Percentiles rank a stretch among this genome's conserved stretches.
Evolutionary conservation across 1,284 basidiomycete species (phyloP).

Genomic region (Ganoderma meredithae): DNA sequence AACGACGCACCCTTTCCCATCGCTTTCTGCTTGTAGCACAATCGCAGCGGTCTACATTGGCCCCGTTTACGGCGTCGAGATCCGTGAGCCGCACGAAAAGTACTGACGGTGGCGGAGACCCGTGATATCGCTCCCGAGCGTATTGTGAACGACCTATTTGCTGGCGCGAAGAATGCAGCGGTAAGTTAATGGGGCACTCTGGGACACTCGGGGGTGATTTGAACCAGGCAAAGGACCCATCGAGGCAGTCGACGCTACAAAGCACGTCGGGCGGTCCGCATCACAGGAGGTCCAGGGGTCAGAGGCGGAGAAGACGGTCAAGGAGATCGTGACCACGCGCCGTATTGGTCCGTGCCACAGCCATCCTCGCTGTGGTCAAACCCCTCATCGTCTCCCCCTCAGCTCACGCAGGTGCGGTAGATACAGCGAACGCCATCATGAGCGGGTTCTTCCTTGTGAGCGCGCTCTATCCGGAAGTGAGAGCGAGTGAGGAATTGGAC

Average conservation of each 20-base stretch:
- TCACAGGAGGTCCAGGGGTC: conserved; percentile 17
- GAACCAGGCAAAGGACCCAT: not conserved
- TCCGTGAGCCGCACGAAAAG: conserved; percentile 33
- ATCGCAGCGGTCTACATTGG: conserved; percentile 41
- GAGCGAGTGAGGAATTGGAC: conserved; percentile 44
- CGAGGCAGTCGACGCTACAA: conserved; percentile 16
- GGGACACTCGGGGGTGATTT: not conserved
- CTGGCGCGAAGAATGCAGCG: conserved; percentile 19
- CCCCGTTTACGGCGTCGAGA: conserved; percentile 44
- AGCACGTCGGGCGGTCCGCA: conserved; percentile 8
- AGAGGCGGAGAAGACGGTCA: not conserved
- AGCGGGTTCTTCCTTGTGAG: conserved; percentile 40
- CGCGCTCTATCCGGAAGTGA: conserved; percentile 40
- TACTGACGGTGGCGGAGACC: conserved; percentile 21
- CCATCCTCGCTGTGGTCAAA: not conserved
- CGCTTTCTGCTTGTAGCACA: conserved; percentile 31
- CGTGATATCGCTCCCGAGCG: conserved; percentile 19
- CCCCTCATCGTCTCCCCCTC: not conserved
- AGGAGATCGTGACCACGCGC: conserved; percentile 20
- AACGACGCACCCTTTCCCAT: too few species aligned
- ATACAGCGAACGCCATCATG: conserved; percentile 8
- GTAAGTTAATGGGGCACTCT: conserved; percentile 11
- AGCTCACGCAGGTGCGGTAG: conserved; percentile 17
- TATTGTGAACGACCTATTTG: conserved; percentile 23
- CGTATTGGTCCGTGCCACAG: conserved; percentile 22